Evolutionary conservation across 192 early-diverging fungal species (phyloP).

Genomic region (Paraglomus brasilianum): DNA sequence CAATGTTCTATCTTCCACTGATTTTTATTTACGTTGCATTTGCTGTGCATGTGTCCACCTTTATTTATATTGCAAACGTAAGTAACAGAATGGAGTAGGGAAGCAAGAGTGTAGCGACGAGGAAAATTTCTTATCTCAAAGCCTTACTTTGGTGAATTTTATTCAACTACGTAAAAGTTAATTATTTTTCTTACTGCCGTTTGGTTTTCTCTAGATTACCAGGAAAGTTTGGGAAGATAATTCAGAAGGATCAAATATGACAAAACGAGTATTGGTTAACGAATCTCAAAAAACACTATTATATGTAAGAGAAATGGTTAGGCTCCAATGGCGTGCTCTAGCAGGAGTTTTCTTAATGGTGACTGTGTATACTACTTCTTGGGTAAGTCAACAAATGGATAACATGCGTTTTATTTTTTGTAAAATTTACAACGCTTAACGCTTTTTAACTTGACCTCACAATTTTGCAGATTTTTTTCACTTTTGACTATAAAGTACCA

Average conservation of each 20-base stretch:
- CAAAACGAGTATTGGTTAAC: background rate
- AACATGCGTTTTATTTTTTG: too few species aligned
- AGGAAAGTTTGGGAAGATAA: background rate
- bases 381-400: background rate
- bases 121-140: background rate
- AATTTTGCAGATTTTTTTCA: background rate
- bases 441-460: too few species aligned
- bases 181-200: too few species aligned
- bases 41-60: background rate
- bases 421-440: too few species aligned
- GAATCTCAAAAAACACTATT: background rate
- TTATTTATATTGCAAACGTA: conserved; percentile 10
- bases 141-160: too few species aligned
- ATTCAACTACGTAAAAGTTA: too few species aligned
- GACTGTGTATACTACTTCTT: background rate
- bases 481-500: background rate
- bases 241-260: background rate
- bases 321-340: conserved; percentile 25
- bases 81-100: background rate
- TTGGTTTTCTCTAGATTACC: too few species aligned
- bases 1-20: background rate
- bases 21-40: conserved; percentile 14
- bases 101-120: background rate
- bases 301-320: background rate
- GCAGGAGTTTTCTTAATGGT: conserved; percentile 20